Evolutionary conservation across 768 basidiomycete species (phyloP).

Genomic region (Rhodotorula kratochvilovae): DNA sequence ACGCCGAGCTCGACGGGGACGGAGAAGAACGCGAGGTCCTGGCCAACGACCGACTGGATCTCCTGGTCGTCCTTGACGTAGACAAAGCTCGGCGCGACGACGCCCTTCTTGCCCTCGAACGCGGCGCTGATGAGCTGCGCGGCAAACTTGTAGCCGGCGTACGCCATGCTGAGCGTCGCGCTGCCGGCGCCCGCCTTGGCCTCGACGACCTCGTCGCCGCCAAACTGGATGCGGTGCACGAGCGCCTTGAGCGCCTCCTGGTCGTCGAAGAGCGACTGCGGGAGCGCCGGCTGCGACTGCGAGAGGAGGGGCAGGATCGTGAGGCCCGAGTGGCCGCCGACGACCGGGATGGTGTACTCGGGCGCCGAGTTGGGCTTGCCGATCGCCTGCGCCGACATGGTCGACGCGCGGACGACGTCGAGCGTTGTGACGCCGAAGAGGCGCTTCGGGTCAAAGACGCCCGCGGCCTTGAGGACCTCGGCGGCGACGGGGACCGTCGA

Average conservation of each 20-base stretch:
- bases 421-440: constrained; percentile 97
- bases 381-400: constrained; percentile 72
- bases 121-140: constrained; percentile 73
- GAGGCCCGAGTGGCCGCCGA: constrained; percentile 90
- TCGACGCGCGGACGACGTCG: constrained; percentile 92
- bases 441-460: constrained; percentile 83
- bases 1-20: constrained; percentile 83
- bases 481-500: constrained; percentile 96
- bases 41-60: constrained; percentile 72
- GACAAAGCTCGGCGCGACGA: constrained; percentile 74
- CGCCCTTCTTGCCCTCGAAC: constrained; percentile 80
- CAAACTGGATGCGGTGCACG: constrained; percentile 83
- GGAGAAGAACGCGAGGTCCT: constrained; percentile 80
- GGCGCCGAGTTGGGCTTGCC: constrained; percentile 61
- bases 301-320: constrained; percentile 93
- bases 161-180: constrained; percentile 63
- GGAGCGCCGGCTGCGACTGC: constrained; percentile 69
- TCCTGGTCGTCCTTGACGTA: constrained; percentile 64
- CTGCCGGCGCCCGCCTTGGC: constrained; percentile 92
- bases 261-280: constrained; percentile 53
- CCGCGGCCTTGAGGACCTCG: constrained; percentile 89
- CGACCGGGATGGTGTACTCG: constrained; percentile 66
- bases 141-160: constrained; percentile 79
- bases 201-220: constrained; percentile 96
- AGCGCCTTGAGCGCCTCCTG: constrained; percentile 55